A percentile compares a stretch with the other conserved stretches of the same genome.
phyloP scores from a whole-genome alignment of 805 yeast genomes.

The Saccharomycopsis malanga region DNA sequence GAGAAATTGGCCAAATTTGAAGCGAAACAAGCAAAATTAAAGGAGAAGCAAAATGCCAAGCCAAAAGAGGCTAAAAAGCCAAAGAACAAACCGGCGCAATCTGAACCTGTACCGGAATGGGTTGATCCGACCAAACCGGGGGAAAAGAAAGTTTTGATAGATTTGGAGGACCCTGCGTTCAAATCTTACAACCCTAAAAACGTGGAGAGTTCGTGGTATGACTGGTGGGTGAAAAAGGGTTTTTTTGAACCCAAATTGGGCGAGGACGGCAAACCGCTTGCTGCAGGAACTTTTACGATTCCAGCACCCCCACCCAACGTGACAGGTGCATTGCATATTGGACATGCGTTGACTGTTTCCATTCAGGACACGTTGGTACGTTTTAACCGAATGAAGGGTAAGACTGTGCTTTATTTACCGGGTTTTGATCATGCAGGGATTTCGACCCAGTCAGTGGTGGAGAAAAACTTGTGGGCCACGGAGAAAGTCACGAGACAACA shows the following conservation, averaged over 20 bases:
- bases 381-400: conserved; percentile 95
- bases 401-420: conserved; percentile 85
- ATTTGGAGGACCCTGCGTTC: conserved; percentile 85
- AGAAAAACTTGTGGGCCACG: conserved; percentile 86
- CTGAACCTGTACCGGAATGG: conserved; percentile 75
- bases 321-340: conserved; percentile 97
- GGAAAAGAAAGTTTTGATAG: conserved; percentile 81
- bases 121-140: conserved; percentile 81
- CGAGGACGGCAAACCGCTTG: conserved; percentile 64
- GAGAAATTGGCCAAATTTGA: conserved; percentile 81
- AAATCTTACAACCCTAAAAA: conserved; percentile 89
- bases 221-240: conserved; percentile 91
- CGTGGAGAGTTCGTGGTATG: conserved; percentile 96
- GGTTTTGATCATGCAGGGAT: conserved; percentile 99
- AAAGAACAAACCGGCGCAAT: conserved; percentile 59
- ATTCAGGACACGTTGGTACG: conserved; percentile 92
- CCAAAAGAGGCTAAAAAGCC: conserved; percentile 48
- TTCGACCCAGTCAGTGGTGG: conserved; percentile 97
- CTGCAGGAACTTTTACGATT: conserved; percentile 80
- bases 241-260: conserved; percentile 82
- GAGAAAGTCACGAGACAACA: conserved; percentile 91
- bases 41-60: conserved; percentile 35
- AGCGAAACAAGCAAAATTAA: conserved; percentile 74
- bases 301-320: conserved; percentile 99
- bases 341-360: conserved; percentile 93